phyloP scores from a whole-genome alignment of 116 monocot species.

The Zostera marina region DNA sequence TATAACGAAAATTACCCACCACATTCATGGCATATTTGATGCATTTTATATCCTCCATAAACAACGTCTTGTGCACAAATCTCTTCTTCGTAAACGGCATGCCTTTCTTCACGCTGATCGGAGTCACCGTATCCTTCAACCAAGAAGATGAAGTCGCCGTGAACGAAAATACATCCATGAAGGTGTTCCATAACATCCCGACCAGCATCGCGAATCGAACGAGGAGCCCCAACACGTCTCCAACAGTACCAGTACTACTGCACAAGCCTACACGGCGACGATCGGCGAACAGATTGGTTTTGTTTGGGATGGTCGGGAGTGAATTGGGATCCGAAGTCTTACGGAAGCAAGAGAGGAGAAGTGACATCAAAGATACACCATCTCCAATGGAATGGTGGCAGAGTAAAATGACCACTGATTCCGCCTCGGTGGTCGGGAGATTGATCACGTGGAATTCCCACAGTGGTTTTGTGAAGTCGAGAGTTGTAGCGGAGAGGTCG shows the following conservation, averaged over 20 bases:
- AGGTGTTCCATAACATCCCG: conserved; percentile 29
- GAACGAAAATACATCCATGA: conserved; percentile 26
- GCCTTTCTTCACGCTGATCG: conserved; percentile 38
- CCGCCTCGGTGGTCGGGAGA: conserved; percentile 51
- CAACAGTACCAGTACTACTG: no score
- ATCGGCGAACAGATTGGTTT: no score
- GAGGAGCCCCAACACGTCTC: conserved; percentile 2
- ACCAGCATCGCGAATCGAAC: conserved; percentile 7
- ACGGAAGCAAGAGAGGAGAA: conserved; percentile 80
- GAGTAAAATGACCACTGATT: conserved; percentile 35
- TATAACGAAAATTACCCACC: conserved; percentile 29
- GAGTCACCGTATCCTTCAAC: conserved; percentile 50
- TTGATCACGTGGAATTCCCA: conserved; percentile 92
- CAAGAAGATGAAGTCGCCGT: conserved; percentile 24
- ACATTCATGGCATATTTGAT: conserved; percentile 40
- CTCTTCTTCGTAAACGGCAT: conserved; percentile 34
- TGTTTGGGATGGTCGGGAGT: conserved; percentile 33
- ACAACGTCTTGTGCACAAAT: conserved; percentile 37
- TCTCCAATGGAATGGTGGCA: conserved; percentile 90
- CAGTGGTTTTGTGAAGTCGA: conserved; percentile 43
- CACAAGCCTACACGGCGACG: no score
- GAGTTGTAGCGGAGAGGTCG: conserved; percentile 2
- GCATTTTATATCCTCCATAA: conserved; percentile 49
- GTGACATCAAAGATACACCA: conserved; percentile 68
- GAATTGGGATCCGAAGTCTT: conserved; percentile 33